Evolutionary conservation across 805 yeast species (phyloP).

Genomic region (Deakozyma indianensis): DNA sequence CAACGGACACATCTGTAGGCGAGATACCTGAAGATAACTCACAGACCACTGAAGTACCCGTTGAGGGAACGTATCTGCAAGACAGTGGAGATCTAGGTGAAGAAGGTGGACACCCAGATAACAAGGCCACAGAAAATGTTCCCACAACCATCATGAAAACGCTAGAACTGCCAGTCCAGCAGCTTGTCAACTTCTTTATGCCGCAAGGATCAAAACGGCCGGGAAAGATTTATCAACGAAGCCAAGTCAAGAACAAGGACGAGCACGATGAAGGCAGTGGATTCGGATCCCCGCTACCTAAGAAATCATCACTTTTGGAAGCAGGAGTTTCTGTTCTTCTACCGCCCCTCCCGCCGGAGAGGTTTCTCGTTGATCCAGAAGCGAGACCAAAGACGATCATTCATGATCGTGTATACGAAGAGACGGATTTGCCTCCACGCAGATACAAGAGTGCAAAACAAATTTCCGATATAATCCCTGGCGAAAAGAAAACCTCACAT

Average conservation of each 20-base stretch:
- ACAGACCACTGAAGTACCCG: background rate
- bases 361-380: conserved; percentile 54
- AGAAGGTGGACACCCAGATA: conserved; percentile 1
- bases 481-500: conserved; percentile 4
- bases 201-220: conserved; percentile 17
- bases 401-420: conserved; percentile 68
- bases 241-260: conserved; percentile 12
- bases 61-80: conserved; percentile 2
- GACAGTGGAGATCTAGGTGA: background rate
- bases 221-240: conserved; percentile 15
- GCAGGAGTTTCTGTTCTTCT: conserved; percentile 64
- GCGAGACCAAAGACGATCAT: conserved; percentile 52
- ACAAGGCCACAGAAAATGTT: background rate
- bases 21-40: conserved; percentile 11
- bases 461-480: conserved; percentile 1
- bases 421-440: conserved; percentile 48
- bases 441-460: conserved; percentile 16
- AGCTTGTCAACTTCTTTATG: conserved; percentile 9
- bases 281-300: conserved; percentile 9
- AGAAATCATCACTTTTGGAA: conserved; percentile 56
- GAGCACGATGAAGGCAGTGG: conserved; percentile 7
- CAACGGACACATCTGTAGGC: conserved; percentile 25
- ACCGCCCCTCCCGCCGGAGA: conserved; percentile 66
- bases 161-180: conserved; percentile 7
- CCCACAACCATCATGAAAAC: conserved; percentile 7